Percentiles rank a stretch among this genome's conserved stretches.
Conservation (phyloP, 257 asterid genomes). For the Euphrasia confusa region DNA sequence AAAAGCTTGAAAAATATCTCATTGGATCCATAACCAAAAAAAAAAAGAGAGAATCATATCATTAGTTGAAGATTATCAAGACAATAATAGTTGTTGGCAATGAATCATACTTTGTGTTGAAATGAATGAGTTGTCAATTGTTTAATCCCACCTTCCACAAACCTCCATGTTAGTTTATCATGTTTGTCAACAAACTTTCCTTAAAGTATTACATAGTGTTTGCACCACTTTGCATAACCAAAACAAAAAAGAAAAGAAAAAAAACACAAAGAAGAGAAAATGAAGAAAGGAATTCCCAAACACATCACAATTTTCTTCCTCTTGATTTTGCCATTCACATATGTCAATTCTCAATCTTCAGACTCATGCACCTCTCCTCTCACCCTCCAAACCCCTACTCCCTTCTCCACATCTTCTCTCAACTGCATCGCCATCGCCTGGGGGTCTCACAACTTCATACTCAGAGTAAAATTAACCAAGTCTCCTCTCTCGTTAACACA, state of each 20-base stretch:
- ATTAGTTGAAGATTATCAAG: not conserved
- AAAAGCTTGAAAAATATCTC: not conserved
- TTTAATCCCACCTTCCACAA: conserved; percentile 24
- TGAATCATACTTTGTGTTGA: conserved; percentile 5
- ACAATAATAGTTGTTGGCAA: not conserved
- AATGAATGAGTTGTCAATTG: not conserved
- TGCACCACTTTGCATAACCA: conserved; percentile 22
- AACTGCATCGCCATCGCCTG: conserved; percentile 52
- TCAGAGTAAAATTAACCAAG: conserved; percentile 57
- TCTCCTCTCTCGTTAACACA: not conserved
- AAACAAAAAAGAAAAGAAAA: conserved; percentile 8
- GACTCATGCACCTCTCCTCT: conserved; percentile 57
- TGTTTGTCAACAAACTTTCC: conserved; percentile 32
- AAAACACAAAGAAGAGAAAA: not conserved
- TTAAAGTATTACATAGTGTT: conserved; percentile 22
- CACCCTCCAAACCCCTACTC: conserved; percentile 28
- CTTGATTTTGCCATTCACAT: conserved; percentile 20
- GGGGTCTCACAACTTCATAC: conserved; percentile 54
- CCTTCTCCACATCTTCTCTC: conserved; percentile 56
- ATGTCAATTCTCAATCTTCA: conserved; percentile 45
- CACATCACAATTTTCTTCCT: conserved; percentile 15
- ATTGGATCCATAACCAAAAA: not conserved
- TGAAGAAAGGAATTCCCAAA: conserved; percentile 30
- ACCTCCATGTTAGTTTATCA: conserved; percentile 19
- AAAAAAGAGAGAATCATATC: not conserved